Evolutionary conservation across 106 monocot species (phyloP), one percentile per base, ranked within the genome.

Genomic region (Amphibolis antarctica): DNA sequence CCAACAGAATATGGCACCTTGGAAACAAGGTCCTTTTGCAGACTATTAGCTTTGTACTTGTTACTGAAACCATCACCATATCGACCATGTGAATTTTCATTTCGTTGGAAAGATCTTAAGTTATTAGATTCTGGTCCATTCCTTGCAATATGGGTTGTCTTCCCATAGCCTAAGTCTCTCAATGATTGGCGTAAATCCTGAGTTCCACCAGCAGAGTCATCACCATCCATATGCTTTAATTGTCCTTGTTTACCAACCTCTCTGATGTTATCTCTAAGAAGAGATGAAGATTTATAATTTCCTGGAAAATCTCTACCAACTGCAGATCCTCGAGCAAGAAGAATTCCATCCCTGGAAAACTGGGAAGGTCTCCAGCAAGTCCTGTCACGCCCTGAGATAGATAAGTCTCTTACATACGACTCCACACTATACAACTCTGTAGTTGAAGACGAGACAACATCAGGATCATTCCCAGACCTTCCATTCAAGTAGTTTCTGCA

Each of bases 341-440:
- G 42, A 25, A 50, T 54, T n/a, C 64, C 68, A 67, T 80, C 71
- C 43, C 55, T 68, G n/a, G 65, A 19, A 12, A 71, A 55, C 28
- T 26, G 64, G 3, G 71, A 64, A 12, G 49, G 26, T 55, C 88
- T 78, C 93, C 93, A 88, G 0, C 74, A 80, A 44, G 63, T 69
- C 36, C 48, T 67, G 51, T 74, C 74, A 10, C 69, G 19, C 19
- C 60, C 70, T 12, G 63, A 24, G 53, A 55, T 47, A 66, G 23
- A 53, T 47, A 55, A 48, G 49, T 83, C 83, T 72, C 77, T 80
- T 12, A 78, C 78, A 65, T 74, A 80, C 24, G 78, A 68, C 66
- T 88, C 86, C 19, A 27, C 74, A 73, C 60, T 78, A 27, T 53
- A 66, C 27, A 71, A 60, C 15, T 88, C 85, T 69, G 63, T 83